A percentile compares a stretch with the other conserved stretches of the same genome.
Conservation (phyloP, 768 basidiomycete species). For the Naganishia antarctica region DNA sequence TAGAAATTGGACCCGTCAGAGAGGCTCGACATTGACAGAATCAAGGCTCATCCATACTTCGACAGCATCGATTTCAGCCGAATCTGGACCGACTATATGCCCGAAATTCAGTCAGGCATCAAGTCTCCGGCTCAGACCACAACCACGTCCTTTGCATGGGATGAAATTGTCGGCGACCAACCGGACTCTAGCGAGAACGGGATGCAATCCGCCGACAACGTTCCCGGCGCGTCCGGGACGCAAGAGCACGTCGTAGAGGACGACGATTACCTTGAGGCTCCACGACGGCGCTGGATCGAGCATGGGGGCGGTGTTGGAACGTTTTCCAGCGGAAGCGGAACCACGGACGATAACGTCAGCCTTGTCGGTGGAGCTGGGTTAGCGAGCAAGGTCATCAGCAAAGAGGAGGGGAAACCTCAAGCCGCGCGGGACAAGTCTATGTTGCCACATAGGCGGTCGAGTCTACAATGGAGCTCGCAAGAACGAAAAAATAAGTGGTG, state of each 20-base stretch:
- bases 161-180: background rate
- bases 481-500: background rate
- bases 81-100: constrained; percentile 41
- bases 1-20: constrained; percentile 44
- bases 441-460: background rate
- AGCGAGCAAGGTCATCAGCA: background rate
- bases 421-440: background rate
- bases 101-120: constrained; percentile 35
- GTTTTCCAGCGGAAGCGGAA: constrained; percentile 23
- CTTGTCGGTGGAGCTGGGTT: constrained; percentile 9
- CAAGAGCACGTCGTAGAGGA: background rate
- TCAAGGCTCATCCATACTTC: constrained; percentile 47
- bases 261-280: constrained; percentile 14
- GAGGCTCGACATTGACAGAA: constrained; percentile 37
- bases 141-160: constrained; percentile 15
- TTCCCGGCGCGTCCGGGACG: background rate
- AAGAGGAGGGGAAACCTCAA: background rate
- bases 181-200: constrained; percentile 4
- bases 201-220: constrained; percentile 6
- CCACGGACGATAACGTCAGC: constrained; percentile 12
- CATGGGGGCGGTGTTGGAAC: constrained; percentile 24
- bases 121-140: constrained; percentile 5
- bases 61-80: constrained; percentile 35
- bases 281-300: constrained; percentile 26
- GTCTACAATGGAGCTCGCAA: background rate